phyloP scores from a whole-genome alignment of 1,139 yeast species.

The Yamadazyma oceani region DNA sequence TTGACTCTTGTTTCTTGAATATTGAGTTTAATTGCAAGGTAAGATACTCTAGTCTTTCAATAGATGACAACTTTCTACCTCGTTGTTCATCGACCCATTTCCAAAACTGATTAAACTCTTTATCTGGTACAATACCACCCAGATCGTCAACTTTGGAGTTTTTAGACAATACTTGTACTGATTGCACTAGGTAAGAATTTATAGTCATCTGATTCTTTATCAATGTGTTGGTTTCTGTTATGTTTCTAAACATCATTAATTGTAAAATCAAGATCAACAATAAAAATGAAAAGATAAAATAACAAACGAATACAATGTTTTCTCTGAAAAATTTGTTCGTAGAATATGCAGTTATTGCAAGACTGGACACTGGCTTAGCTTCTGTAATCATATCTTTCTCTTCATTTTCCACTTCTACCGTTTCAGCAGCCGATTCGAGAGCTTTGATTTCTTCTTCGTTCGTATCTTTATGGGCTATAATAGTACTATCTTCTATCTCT shows the following conservation, averaged over 20 bases:
- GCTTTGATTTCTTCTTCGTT: conserved; percentile 5
- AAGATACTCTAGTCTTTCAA: conserved; percentile 26
- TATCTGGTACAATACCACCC: conserved; percentile 1
- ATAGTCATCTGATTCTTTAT: conserved; percentile 26
- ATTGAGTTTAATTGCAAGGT: conserved; percentile 21
- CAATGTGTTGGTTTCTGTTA: conserved; percentile 27
- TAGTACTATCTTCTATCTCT: conserved; percentile 20
- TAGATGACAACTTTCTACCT: conserved; percentile 20
- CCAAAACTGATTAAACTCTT: conserved; percentile 20
- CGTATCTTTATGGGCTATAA: conserved; percentile 1
- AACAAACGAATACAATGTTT: conserved; percentile 20
- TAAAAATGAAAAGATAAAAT: conserved; percentile 22
- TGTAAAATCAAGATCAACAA: conserved; percentile 25
- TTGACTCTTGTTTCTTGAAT: conserved; percentile 8
- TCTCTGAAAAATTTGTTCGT: conserved; percentile 15
- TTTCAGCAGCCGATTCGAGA: conserved; percentile 1
- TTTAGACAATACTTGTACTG: conserved; percentile 10
- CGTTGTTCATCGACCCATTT: conserved; percentile 22
- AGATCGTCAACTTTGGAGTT: conserved; percentile 6
- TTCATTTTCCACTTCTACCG: neutral
- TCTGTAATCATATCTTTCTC: neutral
- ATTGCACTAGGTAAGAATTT: conserved; percentile 21
- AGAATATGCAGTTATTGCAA: conserved; percentile 7
- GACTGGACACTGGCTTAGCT: conserved; percentile 3
- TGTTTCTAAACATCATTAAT: conserved; percentile 19